Conservation (phyloP, 2,329 filamentous ascomycete species). For the Colletotrichum sp. region DNA sequence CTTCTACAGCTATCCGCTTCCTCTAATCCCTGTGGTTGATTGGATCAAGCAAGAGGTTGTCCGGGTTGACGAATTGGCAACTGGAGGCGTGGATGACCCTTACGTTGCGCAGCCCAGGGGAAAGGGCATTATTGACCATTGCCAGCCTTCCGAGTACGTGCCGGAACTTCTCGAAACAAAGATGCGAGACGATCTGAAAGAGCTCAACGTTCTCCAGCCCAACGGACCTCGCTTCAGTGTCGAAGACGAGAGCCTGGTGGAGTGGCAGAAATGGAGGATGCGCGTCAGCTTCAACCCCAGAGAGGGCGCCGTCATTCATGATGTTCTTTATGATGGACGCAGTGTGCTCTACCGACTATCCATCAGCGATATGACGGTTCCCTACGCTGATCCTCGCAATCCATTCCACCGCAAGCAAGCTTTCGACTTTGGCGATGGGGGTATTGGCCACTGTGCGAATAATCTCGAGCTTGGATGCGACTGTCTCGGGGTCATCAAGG, state of each 20-base stretch:
- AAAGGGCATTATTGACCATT: conserved; percentile 53
- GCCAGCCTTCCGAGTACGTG: conserved; percentile 66
- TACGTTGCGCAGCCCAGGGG: conserved; percentile 38
- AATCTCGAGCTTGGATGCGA: conserved; percentile 60
- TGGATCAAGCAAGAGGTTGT: conserved; percentile 66
- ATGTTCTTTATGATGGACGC: conserved; percentile 61
- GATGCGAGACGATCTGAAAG: conserved; percentile 54
- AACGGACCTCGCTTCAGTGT: conserved; percentile 62
- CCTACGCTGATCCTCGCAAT: conserved; percentile 32
- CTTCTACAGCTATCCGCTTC: conserved; percentile 70
- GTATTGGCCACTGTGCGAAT: conserved; percentile 68
- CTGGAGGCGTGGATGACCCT: conserved; percentile 59
- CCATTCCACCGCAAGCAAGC: conserved; percentile 68
- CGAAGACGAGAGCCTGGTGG: not conserved
- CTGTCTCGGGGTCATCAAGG: conserved; percentile 53
- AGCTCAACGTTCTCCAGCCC: conserved; percentile 63
- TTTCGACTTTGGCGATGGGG: conserved; percentile 72
- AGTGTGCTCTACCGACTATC: conserved; percentile 62
- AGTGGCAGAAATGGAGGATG: conserved; percentile 53
- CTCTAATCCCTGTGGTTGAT: conserved; percentile 70
- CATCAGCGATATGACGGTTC: conserved; percentile 57
- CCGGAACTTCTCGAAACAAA: conserved; percentile 56
- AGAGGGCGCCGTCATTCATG: conserved; percentile 64
- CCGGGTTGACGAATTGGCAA: conserved; percentile 72
- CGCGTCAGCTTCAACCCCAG: conserved; percentile 62